Base-by-base conservation (phyloP, 2,329 filamentous ascomycete genomes). In the Aspergillus brasiliensis region DNA sequence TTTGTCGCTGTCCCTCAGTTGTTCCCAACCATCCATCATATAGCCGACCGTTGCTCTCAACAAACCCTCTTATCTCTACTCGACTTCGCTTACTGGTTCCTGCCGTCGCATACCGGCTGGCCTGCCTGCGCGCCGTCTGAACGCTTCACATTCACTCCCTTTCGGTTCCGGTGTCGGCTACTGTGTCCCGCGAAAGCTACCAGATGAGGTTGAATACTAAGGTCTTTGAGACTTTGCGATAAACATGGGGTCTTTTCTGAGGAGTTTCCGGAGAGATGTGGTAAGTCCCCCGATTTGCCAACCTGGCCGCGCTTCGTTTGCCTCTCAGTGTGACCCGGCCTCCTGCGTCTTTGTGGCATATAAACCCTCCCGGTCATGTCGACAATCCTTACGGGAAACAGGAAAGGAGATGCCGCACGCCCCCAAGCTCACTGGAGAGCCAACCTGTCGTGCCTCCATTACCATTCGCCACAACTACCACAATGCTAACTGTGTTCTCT, bases 201-300 rank as follows among this genome's bases (percentile, higher is more conserved):
- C 67, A 67, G 67, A 73, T 73, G 73, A 73, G 58, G 65, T 60
- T 64, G 65, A 62, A 64, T 65, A 61, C 67, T 58, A 61, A 61
- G 63, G 55, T 53, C 57, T 38, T 66, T 62, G 51, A 61, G 56
- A 65, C 62, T 58, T 59, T 64, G 64, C 67, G 60, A 69, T 63
- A 65, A 76, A 66, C 49, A 79, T 78, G 77, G 71, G 74, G 67
- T 73, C 77, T 54, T 78, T 79, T 65, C 69, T 76, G 58, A 77
- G 68, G 62, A 75, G 72, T 66, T 70, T 77, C 55, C 74, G 75
- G 66, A 69, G 69, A 68, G 75, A 75, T 74, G 71, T 71, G 67
- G 76, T 67, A 58, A 61, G 65, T 76, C 71, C 63, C 4, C 61
- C 51, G 52, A 19, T 46, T 57, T 59, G 54, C 51, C 61, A 51